These are phyloP conservation scores for Porogramme epimiltina DNA, from an alignment of 1,284 basidiomycete species.

Conservation along the genomic window DNA sequence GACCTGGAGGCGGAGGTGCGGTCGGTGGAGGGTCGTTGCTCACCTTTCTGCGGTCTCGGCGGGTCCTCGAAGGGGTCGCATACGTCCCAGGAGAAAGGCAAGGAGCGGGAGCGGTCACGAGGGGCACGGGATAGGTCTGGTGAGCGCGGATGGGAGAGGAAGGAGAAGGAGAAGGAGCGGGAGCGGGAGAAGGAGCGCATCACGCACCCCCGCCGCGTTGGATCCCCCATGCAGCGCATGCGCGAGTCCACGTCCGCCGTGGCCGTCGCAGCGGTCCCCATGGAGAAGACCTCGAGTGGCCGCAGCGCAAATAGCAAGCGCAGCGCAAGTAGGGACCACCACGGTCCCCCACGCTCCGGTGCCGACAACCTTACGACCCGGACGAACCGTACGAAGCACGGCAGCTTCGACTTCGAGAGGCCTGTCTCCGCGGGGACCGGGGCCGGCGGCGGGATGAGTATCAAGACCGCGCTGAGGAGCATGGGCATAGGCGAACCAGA, in stretches of 20 bases:
- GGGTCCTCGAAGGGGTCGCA: conserved; percentile 25
- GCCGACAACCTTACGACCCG: conserved; percentile 19
- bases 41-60: conserved; percentile 30
- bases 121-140: conserved; percentile 15
- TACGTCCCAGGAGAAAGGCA: conserved; percentile 25
- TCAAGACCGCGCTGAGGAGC: conserved; percentile 23
- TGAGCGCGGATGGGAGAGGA: conserved; percentile 13
- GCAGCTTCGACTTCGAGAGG: conserved; percentile 76
- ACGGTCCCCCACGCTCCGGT: conserved; percentile 14
- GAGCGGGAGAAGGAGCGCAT: conserved; percentile 28
- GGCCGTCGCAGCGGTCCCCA: conserved; percentile 21
- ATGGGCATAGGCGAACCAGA: conserved; percentile 20
- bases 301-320: conserved; percentile 27
- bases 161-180: conserved; percentile 20
- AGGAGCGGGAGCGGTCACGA: conserved; percentile 25
- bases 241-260: conserved; percentile 24
- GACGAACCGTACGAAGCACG: conserved; percentile 50
- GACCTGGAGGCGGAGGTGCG: conserved; percentile 22
- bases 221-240: conserved; percentile 30
- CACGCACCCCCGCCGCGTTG: conserved; percentile 32
- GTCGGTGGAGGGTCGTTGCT: conserved; percentile 31
- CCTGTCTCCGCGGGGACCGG: conserved; percentile 26
- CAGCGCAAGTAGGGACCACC: conserved; percentile 27
- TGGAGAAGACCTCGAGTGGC: conserved; percentile 31
- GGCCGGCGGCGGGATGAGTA: conserved; percentile 17